Evolutionary conservation across 352 stramenopile genomes (phyloP), one percentile per base, ranked within the genome.

Genomic region (Pythium chondricola): DNA sequence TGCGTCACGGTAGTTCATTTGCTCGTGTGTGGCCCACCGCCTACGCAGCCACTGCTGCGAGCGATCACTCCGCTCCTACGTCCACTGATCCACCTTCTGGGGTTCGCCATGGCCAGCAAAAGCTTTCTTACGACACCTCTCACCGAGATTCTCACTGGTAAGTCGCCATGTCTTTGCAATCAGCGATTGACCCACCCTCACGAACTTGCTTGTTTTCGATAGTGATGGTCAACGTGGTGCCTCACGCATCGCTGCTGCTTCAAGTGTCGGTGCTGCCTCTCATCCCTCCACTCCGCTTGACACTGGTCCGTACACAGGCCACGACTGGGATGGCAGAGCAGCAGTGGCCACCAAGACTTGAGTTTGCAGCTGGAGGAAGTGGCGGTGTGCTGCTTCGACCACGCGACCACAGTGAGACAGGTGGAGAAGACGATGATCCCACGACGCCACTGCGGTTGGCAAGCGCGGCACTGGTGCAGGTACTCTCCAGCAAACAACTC

Each of bases 31-130:
- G 82, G 82, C 0, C 82, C 82, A 2, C 76, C 76, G 20, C 73
- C 75, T 13, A 85, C 77, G 29, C 57, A 71, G 2, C 69, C 71
- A 5, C 18, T 88, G 16, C 50, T 65, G 18, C 65, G 74, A n/a
- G 74, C 82, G 6, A 48, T 91, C 6, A 38, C 86, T n/a, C 75
- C 85, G 20, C 63, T 89, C 49, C 83, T 88, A 30, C 72, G 79
- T 21, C 77, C 82, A 13, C 52, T 91, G 8, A 40, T 88, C n/a
- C 75, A 88, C 31, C 63, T 91, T 41, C 83, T 84, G 40, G 71
- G 62, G 13, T 93, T 93, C 42, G 77, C 78, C 4, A 30, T 49
- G 13, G 48, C 29, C 7, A 90, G 79, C 60, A 93, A 88, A 44
- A 88, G 71, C 46, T 74, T 74, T 38, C 56, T 87, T 35, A 40